phyloP scores from a whole-genome alignment of 352 stramenopile genomes.

The Phytophthora crassamura region DNA sequence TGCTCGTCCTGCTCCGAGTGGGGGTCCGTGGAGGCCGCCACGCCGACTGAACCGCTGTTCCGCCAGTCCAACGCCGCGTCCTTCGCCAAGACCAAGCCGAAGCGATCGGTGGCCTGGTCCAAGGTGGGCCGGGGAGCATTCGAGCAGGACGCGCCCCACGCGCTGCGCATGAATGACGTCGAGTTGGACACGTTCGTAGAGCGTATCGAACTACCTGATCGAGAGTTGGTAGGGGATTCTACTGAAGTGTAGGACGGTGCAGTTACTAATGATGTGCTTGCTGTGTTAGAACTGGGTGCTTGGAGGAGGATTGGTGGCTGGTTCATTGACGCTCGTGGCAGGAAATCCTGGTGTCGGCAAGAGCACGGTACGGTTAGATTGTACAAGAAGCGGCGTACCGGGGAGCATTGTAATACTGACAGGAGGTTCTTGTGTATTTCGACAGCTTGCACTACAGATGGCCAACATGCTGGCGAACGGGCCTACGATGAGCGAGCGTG shows the following conservation, averaged over 20 bases:
- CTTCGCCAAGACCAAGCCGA: constrained; percentile 48
- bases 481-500: constrained; percentile 28
- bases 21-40: constrained; percentile 86
- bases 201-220: constrained; percentile 72
- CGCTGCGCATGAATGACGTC: constrained; percentile 81
- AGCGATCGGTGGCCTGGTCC: constrained; percentile 47
- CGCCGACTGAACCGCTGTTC: constrained; percentile 44
- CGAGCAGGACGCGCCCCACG: constrained; percentile 27
- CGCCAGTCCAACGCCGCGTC: constrained; percentile 65
- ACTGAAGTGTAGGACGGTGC: constrained; percentile 23
- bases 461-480: constrained; percentile 83
- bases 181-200: constrained; percentile 56
- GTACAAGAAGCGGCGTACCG: neutral
- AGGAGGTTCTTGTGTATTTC: constrained; percentile 2
- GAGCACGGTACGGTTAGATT: constrained; percentile 68
- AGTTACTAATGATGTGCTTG: constrained; percentile 54
- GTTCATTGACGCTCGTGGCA: constrained; percentile 94
- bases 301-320: constrained; percentile 95
- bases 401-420: neutral
- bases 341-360: constrained; percentile 96
- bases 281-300: constrained; percentile 91
- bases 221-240: constrained; percentile 59
- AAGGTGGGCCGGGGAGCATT: constrained; percentile 25
- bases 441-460: constrained; percentile 92
- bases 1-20: constrained; percentile 90